Conservation (phyloP, 441 rosid genomes). For the Manihot esculenta region DNA sequence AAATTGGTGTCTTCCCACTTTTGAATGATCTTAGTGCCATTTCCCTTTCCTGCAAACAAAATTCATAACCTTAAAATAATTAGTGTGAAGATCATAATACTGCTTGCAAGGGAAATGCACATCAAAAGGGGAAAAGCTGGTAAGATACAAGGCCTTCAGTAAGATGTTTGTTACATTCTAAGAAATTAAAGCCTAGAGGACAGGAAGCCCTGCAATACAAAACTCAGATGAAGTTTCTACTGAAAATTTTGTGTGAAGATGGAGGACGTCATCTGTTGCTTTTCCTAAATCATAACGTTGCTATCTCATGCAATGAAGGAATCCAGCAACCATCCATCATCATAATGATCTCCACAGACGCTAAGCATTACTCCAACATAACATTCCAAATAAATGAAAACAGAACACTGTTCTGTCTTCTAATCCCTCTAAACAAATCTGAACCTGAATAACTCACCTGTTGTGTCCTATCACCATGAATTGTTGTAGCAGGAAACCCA, state of each 20-base stretch:
- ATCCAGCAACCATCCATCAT: background rate
- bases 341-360: background rate
- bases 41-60: slow-evolving; percentile 73
- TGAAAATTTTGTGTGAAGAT: background rate
- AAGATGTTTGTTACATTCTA: too few species aligned
- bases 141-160: too few species aligned
- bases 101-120: background rate
- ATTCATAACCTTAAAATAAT: background rate
- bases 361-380: too few species aligned
- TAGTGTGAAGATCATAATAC: background rate
- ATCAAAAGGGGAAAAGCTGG: background rate
- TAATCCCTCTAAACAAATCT: background rate
- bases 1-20: slow-evolving; percentile 82
- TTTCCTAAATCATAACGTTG: background rate
- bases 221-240: background rate
- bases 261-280: background rate
- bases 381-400: background rate
- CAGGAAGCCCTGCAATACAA: background rate
- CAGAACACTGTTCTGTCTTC: background rate
- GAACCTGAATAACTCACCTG: slow-evolving; percentile 44
- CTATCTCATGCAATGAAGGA: background rate
- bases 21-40: slow-evolving; percentile 77
- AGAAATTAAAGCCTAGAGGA: too few species aligned
- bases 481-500: slow-evolving; percentile 84
- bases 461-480: slow-evolving; percentile 89